A percentile compares a stretch with the other conserved stretches of the same genome.
These are phyloP conservation scores for Thelephora aurantiotincta DNA, from an alignment of 768 basidiomycete species.

Conservation along the genomic window DNA sequence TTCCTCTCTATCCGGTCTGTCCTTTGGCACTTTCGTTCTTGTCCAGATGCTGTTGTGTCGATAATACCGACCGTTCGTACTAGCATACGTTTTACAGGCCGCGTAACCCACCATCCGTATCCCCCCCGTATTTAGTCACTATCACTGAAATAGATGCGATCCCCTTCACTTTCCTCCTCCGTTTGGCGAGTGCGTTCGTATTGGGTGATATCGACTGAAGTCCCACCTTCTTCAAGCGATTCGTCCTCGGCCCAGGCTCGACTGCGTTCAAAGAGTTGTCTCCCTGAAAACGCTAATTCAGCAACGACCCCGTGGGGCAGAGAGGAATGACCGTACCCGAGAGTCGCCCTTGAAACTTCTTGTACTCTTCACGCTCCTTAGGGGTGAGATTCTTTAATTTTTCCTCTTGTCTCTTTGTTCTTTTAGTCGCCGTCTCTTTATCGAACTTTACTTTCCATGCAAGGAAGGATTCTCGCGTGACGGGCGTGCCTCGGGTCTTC, in stretches of 20 bases:
- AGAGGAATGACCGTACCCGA: slow-evolving; percentile 37
- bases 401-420: slow-evolving; percentile 66
- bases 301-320: background rate
- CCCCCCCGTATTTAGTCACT: slow-evolving; percentile 43
- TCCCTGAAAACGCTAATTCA: slow-evolving; percentile 38
- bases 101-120: no score
- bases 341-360: slow-evolving; percentile 42
- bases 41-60: no score
- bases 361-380: slow-evolving; percentile 81
- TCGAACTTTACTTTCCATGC: slow-evolving; percentile 75
- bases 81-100: no score
- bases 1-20: background rate
- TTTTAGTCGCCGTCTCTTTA: slow-evolving; percentile 43
- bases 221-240: slow-evolving; percentile 72
- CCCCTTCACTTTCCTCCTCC: slow-evolving; percentile 57
- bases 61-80: no score
- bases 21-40: background rate
- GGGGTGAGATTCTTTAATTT: slow-evolving; percentile 49
- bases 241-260: slow-evolving; percentile 66
- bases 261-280: slow-evolving; percentile 85
- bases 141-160: slow-evolving; percentile 65
- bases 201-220: slow-evolving; percentile 80
- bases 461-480: slow-evolving; percentile 70
- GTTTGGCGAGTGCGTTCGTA: slow-evolving; percentile 53
- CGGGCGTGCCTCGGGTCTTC: slow-evolving; percentile 81